Evolutionary conservation across 768 basidiomycete genomes (phyloP).

Genomic region (Suillus alpinus): DNA sequence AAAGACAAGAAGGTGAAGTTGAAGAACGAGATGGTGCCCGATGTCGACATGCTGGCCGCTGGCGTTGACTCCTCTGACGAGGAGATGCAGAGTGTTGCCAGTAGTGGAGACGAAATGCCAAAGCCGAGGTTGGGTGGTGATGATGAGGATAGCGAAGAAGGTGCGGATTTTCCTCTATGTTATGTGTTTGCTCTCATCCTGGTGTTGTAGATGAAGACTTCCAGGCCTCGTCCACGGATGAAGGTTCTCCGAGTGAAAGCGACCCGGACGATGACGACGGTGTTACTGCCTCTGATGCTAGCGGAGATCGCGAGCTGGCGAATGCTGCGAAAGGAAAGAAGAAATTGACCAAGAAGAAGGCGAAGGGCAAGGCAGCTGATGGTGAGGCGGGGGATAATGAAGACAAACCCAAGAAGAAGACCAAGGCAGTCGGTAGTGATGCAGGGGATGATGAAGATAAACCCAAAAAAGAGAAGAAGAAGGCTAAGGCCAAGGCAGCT

Average conservation of each 20-base stretch:
- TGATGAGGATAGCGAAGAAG: slow-evolving; percentile 78
- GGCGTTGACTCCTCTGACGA: slow-evolving; percentile 71
- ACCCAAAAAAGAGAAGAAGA: slow-evolving; percentile 44
- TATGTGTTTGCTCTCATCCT: slow-evolving; percentile 5
- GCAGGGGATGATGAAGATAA: slow-evolving; percentile 38
- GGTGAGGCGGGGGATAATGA: slow-evolving; percentile 40
- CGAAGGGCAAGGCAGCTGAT: slow-evolving; percentile 41
- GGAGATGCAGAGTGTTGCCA: slow-evolving; percentile 80
- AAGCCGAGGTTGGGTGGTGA: slow-evolving; percentile 46
- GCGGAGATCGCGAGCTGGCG: slow-evolving; percentile 68
- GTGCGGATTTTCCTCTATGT: slow-evolving; percentile 32
- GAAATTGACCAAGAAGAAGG: slow-evolving; percentile 40
- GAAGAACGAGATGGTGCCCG: slow-evolving; percentile 94
- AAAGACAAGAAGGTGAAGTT: slow-evolving; percentile 88
- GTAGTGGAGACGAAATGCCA: slow-evolving; percentile 61
- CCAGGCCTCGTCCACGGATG: slow-evolving; percentile 78
- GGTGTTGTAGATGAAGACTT: slow-evolving; percentile 78
- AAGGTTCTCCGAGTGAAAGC: slow-evolving; percentile 80
- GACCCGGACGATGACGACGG: slow-evolving; percentile 65
- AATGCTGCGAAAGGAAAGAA: slow-evolving; percentile 36
- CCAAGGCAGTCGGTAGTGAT: slow-evolving; percentile 24
- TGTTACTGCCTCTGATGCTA: slow-evolving; percentile 80
- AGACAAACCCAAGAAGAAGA: slow-evolving; percentile 45
- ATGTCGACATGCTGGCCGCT: slow-evolving; percentile 71
- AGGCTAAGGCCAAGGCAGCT: slow-evolving; percentile 37